These are phyloP conservation scores for Saccharata proteae DNA, from an alignment of 2,329 filamentous ascomycete species.

Conservation along the genomic window DNA sequence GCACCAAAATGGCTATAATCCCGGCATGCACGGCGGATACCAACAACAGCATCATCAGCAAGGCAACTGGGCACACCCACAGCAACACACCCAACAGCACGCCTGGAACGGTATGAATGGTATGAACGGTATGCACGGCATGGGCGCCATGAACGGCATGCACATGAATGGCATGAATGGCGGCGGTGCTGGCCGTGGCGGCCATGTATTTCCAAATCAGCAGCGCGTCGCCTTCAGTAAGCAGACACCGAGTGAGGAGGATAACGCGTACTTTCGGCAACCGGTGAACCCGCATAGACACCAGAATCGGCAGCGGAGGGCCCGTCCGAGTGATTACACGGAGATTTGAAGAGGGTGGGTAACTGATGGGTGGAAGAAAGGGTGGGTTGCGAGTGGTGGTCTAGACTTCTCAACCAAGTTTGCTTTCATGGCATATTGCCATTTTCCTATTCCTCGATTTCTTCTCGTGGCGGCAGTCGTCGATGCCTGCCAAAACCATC, in stretches of 20 bases:
- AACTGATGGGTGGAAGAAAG: no score
- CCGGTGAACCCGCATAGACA: conserved; percentile 90
- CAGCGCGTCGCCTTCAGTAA: conserved; percentile 42
- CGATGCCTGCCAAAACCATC: no score
- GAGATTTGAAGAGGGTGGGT: no score
- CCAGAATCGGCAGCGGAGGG: conserved; percentile 65
- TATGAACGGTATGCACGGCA: conserved; percentile 32
- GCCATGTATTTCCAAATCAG: conserved; percentile 45
- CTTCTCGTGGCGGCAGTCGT: no score
- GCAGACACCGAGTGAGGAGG: conserved; percentile 53
- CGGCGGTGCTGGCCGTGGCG: conserved; percentile 9
- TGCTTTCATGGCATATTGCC: no score
- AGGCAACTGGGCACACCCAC: conserved; percentile 20
- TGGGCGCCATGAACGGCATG: conserved; percentile 18
- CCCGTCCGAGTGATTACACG: conserved; percentile 81
- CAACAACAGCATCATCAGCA: conserved; percentile 20
- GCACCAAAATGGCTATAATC: conserved; percentile 21
- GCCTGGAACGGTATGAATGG: conserved; percentile 28
- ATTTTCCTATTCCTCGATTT: no score
- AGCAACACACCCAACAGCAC: no score
- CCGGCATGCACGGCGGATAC: conserved; percentile 11
- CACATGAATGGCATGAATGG: conserved; percentile 10
- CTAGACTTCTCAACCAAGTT: no score
- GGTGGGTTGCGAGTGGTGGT: no score
- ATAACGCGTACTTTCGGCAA: conserved; percentile 89